Percentiles rank a stretch among this genome's conserved stretches.
Evolutionary conservation across 2,329 filamentous ascomycete genomes (phyloP).

Genomic region (Rhynchosporium secalis): DNA sequence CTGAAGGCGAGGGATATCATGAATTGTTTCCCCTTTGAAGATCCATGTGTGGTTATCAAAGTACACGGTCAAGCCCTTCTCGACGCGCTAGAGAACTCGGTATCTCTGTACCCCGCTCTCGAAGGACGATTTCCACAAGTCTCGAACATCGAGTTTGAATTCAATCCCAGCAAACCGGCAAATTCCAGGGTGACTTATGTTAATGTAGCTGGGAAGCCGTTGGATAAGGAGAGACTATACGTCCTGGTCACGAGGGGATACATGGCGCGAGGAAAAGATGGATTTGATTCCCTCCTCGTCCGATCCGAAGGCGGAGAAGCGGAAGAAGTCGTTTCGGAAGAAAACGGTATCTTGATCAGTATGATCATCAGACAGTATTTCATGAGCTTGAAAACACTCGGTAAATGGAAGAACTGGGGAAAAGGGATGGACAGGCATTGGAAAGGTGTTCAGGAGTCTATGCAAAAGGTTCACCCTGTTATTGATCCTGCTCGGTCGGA

Average conservation of each 20-base stretch:
- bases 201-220: conserved; percentile 16
- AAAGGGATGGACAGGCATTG: conserved; percentile 24
- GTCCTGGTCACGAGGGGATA: conserved; percentile 22
- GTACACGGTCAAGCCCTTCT: conserved; percentile 20
- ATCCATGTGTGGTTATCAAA: conserved; percentile 23
- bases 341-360: conserved; percentile 23
- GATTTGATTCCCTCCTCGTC: conserved; percentile 20
- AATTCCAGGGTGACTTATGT: conserved; percentile 19
- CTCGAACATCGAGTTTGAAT: conserved; percentile 25
- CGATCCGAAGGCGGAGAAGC: conserved; percentile 19
- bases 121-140: conserved; percentile 24
- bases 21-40: conserved; percentile 25
- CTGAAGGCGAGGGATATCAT: conserved; percentile 22
- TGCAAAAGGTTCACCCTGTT: conserved; percentile 8
- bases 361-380: conserved; percentile 26
- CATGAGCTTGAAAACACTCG: conserved; percentile 23
- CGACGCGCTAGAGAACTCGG: conserved; percentile 20
- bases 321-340: conserved; percentile 22
- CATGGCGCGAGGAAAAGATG: conserved; percentile 23
- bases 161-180: conserved; percentile 15
- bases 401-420: conserved; percentile 23
- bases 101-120: conserved; percentile 21
- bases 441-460: conserved; percentile 21
- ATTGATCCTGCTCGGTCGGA: conserved; percentile 2
- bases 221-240: conserved; percentile 18